A percentile compares a stretch with the other conserved stretches of the same genome.
Conservation (phyloP, 257 asterid species). For the Penstemon barbatus region DNA sequence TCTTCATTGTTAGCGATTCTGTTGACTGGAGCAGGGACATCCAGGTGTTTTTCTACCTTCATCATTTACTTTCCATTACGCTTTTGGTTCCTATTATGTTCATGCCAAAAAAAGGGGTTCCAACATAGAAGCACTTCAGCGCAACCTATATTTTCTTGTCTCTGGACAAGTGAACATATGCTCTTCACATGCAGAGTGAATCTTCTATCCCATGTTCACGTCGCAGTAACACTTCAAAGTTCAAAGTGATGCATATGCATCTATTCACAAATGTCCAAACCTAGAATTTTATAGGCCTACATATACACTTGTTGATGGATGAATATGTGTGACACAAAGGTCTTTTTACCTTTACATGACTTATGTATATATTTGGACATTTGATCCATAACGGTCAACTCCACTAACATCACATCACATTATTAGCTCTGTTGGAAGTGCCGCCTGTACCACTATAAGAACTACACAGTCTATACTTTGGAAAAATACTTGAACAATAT, state of each 20-base stretch:
- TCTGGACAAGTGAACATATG: background rate
- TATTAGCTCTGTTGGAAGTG: background rate
- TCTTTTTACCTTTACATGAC: no score
- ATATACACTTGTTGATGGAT: no score
- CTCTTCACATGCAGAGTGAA: no score
- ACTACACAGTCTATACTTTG: background rate
- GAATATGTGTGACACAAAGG: no score
- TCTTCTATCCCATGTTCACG: no score
- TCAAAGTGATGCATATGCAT: no score
- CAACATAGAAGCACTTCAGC: conserved; percentile 16
- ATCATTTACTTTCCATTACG: conserved; percentile 10
- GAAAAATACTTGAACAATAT: no score
- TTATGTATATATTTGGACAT: no score
- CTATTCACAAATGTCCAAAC: no score
- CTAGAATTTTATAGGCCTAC: no score
- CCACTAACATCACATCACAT: background rate
- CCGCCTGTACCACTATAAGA: background rate
- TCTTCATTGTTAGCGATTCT: conserved; percentile 87
- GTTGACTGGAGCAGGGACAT: conserved; percentile 98
- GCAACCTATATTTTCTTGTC: conserved; percentile 17
- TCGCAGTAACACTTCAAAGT: no score
- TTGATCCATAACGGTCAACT: background rate
- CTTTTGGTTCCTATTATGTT: conserved; percentile 13
- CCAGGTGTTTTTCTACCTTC: conserved; percentile 59
- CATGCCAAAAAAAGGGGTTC: conserved; percentile 1